phyloP scores from a whole-genome alignment of 2,329 filamentous ascomycete species.

The Pestalotiopsis sp. region DNA sequence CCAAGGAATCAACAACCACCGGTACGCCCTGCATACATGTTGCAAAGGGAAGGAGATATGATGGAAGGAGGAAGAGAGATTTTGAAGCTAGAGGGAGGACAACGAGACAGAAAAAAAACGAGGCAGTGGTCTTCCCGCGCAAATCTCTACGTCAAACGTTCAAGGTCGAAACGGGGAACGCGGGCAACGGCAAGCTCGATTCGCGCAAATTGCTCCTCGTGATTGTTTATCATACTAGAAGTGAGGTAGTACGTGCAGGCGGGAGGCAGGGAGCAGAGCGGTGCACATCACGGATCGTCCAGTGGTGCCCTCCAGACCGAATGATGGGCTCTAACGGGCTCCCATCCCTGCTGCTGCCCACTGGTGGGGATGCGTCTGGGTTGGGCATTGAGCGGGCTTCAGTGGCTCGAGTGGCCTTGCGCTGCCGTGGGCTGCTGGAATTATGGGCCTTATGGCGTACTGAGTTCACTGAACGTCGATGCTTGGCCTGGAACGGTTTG shows the following conservation, averaged over 20 bases:
- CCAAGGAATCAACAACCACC: neutral
- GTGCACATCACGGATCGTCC: constrained; percentile 9
- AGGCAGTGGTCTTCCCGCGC: neutral
- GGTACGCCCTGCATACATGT: neutral
- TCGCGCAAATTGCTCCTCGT: constrained; percentile 26
- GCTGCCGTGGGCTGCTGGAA: constrained; percentile 10
- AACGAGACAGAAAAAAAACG: neutral
- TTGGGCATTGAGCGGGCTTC: neutral
- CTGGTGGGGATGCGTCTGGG: neutral
- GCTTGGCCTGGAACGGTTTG: constrained; percentile 18
- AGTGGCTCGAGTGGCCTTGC: neutral
- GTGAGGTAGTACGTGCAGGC: constrained; percentile 20
- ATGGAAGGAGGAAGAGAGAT: neutral
- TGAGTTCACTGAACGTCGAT: constrained; percentile 12
- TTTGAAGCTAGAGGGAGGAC: neutral
- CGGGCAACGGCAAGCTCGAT: constrained; percentile 1
- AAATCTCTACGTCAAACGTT: neutral
- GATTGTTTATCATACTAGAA: constrained; percentile 24
- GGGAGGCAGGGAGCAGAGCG: neutral
- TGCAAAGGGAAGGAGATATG: neutral
- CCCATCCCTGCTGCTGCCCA: constrained; percentile 1
- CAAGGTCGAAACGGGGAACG: neutral
- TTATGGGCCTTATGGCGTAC: constrained; percentile 18
- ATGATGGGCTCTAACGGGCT: neutral
- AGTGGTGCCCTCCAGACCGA: constrained; percentile 7